A percentile compares a stretch with the other conserved stretches of the same genome.
Evolutionary conservation across 805 yeast species (phyloP).

Genomic region (Brettanomyces bruxellensis): DNA sequence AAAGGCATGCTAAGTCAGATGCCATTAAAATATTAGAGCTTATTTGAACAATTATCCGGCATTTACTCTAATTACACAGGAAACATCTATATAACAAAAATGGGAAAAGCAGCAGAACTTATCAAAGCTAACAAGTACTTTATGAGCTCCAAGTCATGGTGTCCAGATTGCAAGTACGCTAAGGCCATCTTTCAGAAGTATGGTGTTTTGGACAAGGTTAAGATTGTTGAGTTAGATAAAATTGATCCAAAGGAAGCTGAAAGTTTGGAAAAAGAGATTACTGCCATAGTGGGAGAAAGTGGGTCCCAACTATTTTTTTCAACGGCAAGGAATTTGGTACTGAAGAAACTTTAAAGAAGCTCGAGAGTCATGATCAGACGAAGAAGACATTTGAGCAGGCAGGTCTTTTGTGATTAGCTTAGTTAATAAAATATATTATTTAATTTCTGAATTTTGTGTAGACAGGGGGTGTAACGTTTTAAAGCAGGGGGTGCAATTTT

Average conservation of each 20-base stretch:
- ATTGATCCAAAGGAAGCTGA: slow-evolving; percentile 40
- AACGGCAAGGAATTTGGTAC: slow-evolving; percentile 52
- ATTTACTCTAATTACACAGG: no score
- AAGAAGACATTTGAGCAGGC: slow-evolving; percentile 26
- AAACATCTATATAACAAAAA: slow-evolving; percentile 6
- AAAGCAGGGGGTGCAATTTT: no score
- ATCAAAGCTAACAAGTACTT: slow-evolving; percentile 39
- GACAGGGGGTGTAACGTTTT: no score
- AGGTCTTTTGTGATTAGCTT: slow-evolving; percentile 15
- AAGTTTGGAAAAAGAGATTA: slow-evolving; percentile 46
- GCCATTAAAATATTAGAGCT: no score
- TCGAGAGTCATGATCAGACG: slow-evolving; percentile 28
- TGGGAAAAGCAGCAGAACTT: slow-evolving; percentile 33
- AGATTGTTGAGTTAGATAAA: slow-evolving; percentile 55
- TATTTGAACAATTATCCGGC: not conserved
- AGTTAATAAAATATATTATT: no score
- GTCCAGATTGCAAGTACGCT: slow-evolving; percentile 69
- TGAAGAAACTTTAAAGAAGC: slow-evolving; percentile 37
- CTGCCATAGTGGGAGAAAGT: slow-evolving; percentile 49
- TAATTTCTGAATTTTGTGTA: no score
- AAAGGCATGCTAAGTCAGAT: no score
- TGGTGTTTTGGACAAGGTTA: slow-evolving; percentile 39
- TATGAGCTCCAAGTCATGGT: slow-evolving; percentile 65
- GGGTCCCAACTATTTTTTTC: slow-evolving; percentile 65
- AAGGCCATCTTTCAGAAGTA: slow-evolving; percentile 44